Evolutionary conservation across 2,329 filamentous ascomycete species (phyloP), one percentile per base, ranked within the genome.

Genomic region (Colletotrichum sp.): DNA sequence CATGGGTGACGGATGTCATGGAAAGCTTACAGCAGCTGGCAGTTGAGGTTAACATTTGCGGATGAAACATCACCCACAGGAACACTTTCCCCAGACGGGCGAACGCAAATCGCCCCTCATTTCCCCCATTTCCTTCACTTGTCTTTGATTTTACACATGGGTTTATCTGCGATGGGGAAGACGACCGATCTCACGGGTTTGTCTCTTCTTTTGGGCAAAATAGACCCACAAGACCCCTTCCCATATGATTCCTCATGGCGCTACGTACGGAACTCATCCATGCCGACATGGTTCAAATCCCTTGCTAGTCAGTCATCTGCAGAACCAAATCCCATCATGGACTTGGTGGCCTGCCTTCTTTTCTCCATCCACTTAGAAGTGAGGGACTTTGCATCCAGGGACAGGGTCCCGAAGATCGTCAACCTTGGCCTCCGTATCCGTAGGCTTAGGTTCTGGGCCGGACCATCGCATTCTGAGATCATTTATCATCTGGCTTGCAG

Each of bases 401-500:
- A 36, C 72, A 72, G 69, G 72, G 69, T 62, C 39, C 56, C 30
- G n/a, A 34, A n/a, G 27, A 56, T 60, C 34, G 10, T 67, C n/a
- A 43, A 36, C 27, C 62, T 66, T 67, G 55, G 55, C 62, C 52
- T 43, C 66, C 66, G 52, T 58, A 67, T 55, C 72, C 68, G 30
- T 28, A 58, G 27, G 25, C 36, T 62, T 18, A 68, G 64, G 73
- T 30, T 52, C 55, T 61, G 61, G 72, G 22, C n/a, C 18, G 16
- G 36, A 52, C 32, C 56, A 34, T 39, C 32, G 56, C 36, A 25
- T 9, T 36, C 8, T 16, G 32, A n/a, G 43, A 32, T 36, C 70
- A 65, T 76, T 75, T 69, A 74, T 66, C 48, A 66, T 60, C 74
- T 65, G 43, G 34, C 30, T 18, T 65, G 64, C 70, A 65, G 70